Conservation (phyloP, 2,329 filamentous ascomycete species). For the Colletotrichum incanum region DNA sequence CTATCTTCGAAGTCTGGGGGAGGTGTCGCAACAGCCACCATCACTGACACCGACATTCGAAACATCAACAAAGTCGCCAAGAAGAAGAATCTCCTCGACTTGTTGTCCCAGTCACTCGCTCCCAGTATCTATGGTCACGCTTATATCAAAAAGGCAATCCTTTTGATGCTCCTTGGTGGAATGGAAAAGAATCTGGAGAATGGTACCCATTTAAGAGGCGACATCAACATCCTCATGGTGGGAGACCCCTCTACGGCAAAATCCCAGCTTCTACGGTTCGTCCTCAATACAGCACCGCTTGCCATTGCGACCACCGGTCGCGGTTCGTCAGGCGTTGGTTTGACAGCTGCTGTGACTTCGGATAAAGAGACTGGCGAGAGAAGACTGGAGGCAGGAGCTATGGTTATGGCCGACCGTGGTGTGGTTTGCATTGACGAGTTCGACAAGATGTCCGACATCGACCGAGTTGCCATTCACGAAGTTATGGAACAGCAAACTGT, state of each 20-base stretch:
- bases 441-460: constrained; percentile 99
- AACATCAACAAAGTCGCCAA: constrained; percentile 99
- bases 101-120: constrained; percentile 93
- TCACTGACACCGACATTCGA: constrained; percentile 96
- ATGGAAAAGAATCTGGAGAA: constrained; percentile 99
- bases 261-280: constrained; percentile 96
- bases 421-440: constrained; percentile 99
- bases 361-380: constrained; percentile 98
- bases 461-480: constrained; percentile 99
- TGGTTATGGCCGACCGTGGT: constrained; percentile 97
- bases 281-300: constrained; percentile 95
- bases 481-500: constrained; percentile 99
- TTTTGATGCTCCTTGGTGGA: constrained; percentile 94
- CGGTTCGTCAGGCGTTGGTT: constrained; percentile 96
- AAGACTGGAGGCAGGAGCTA: constrained; percentile 94
- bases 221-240: constrained; percentile 99
- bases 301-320: constrained; percentile 98
- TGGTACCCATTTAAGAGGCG: constrained; percentile 95
- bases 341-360: constrained; percentile 95
- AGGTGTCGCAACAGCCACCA: constrained; percentile 90
- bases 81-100: constrained; percentile 92
- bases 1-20: constrained; percentile 97
- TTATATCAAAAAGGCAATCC: constrained; percentile 97
- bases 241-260: constrained; percentile 98
- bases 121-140: constrained; percentile 98